A percentile compares a stretch with the other conserved stretches of the same genome.
phyloP scores from a whole-genome alignment of 345 rosid species.

The Moricandia arvensis region DNA sequence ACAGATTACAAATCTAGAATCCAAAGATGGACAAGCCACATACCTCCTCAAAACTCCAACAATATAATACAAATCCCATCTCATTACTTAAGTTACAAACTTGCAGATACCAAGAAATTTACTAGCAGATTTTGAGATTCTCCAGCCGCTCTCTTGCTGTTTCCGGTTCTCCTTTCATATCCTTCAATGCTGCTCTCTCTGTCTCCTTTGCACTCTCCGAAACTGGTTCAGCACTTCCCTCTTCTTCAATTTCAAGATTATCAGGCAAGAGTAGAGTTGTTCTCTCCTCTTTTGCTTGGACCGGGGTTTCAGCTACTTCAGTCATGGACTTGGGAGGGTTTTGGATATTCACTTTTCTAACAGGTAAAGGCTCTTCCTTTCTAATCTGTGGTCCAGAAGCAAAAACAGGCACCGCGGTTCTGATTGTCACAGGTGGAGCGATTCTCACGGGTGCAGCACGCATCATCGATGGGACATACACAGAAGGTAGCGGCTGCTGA shows the following conservation, averaged over 20 bases:
- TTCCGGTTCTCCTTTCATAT: constrained; percentile 41
- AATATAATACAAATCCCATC: constrained; percentile 37
- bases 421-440: constrained; percentile 74
- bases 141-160: constrained; percentile 46
- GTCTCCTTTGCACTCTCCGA: constrained; percentile 36
- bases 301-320: constrained; percentile 17
- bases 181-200: constrained; percentile 12
- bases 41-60: constrained; percentile 27
- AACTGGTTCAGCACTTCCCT: not conserved
- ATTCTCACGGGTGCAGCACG: constrained; percentile 42
- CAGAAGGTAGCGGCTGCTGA: constrained; percentile 42
- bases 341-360: constrained; percentile 44
- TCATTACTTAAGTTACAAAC: constrained; percentile 23
- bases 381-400: constrained; percentile 50
- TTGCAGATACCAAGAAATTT: constrained; percentile 9
- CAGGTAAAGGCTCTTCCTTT: constrained; percentile 35
- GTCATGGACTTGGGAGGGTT: constrained; percentile 15
- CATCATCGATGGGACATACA: constrained; percentile 42
- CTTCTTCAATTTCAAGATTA: constrained; percentile 17
- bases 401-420: constrained; percentile 69
- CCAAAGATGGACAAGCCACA: constrained; percentile 15
- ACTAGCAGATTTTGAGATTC: constrained; percentile 53
- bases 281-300: constrained; percentile 8
- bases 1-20: constrained; percentile 34
- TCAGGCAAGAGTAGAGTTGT: constrained; percentile 21